Percentiles rank a stretch among this genome's conserved stretches.
These are phyloP conservation scores for Solanum ossicruentum DNA, from an alignment of 257 asterid species.

Conservation along the genomic window DNA sequence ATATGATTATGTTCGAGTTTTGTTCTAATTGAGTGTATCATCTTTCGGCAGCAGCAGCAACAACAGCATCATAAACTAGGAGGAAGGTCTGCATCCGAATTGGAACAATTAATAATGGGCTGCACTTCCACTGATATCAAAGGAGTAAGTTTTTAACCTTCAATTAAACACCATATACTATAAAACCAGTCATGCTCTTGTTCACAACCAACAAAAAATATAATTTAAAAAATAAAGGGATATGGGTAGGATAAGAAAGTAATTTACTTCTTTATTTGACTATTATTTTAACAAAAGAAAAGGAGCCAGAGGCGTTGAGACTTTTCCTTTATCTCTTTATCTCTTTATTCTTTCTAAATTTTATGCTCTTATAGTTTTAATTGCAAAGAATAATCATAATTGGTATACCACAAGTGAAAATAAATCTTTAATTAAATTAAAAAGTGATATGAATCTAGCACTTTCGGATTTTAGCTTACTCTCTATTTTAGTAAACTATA, in stretches of 20 bases:
- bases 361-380: neutral
- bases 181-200: neutral
- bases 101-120: constrained; percentile 95
- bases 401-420: neutral
- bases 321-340: constrained; percentile 29
- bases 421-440: neutral
- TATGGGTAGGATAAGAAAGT: neutral
- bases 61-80: constrained; percentile 62
- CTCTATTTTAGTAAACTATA: neutral
- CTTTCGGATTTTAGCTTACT: neutral
- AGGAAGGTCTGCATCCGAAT: constrained; percentile 89
- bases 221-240: neutral
- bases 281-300: constrained; percentile 6
- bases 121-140: constrained; percentile 75
- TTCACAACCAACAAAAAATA: neutral
- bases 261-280: constrained; percentile 4
- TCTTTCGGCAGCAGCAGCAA: constrained; percentile 32
- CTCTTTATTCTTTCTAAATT: constrained; percentile 20
- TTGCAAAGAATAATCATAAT: neutral
- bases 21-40: constrained; percentile 7
- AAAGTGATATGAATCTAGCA: neutral
- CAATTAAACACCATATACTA: neutral
- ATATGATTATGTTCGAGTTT: constrained; percentile 39
- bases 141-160: constrained; percentile 47
- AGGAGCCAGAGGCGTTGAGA: neutral